Conservation (phyloP, 305 asterid genomes). For the Fraxinus paxiana region DNA sequence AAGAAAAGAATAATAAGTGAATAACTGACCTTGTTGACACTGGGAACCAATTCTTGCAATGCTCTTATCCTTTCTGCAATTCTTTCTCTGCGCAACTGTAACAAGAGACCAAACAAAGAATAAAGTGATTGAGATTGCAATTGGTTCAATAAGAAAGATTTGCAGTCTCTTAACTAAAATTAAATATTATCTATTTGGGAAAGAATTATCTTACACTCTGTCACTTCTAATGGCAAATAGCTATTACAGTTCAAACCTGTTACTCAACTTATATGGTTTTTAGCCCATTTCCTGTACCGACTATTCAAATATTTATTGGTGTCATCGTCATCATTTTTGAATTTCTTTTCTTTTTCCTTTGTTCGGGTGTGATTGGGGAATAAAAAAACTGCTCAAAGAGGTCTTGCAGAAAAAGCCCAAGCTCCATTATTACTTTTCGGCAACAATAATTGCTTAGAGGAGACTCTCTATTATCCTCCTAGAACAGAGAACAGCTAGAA, state of each 20-base stretch:
- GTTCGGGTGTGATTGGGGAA: neutral
- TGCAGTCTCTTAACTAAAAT: neutral
- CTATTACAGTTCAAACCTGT: neutral
- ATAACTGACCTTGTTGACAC: slow-evolving; percentile 80
- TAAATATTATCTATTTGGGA: neutral
- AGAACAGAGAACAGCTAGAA: neutral
- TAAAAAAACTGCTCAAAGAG: neutral
- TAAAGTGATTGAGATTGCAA: neutral
- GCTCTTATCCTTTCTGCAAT: slow-evolving; percentile 96
- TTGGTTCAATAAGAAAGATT: neutral
- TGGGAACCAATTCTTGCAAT: slow-evolving; percentile 94
- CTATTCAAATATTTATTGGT: neutral
- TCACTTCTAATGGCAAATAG: neutral
- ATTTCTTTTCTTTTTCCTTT: neutral
- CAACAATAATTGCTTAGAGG: neutral
- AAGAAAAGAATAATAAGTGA: slow-evolving; percentile 12
- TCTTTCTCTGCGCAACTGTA: slow-evolving; percentile 82
- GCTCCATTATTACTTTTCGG: neutral
- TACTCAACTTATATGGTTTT: neutral
- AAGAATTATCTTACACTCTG: neutral
- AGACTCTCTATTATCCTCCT: neutral
- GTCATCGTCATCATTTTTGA: neutral
- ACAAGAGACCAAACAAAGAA: slow-evolving; percentile 12
- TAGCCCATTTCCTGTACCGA: neutral
- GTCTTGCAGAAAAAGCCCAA: neutral